Conservation (phyloP, 257 asterid species). For the Coffea canephora region DNA sequence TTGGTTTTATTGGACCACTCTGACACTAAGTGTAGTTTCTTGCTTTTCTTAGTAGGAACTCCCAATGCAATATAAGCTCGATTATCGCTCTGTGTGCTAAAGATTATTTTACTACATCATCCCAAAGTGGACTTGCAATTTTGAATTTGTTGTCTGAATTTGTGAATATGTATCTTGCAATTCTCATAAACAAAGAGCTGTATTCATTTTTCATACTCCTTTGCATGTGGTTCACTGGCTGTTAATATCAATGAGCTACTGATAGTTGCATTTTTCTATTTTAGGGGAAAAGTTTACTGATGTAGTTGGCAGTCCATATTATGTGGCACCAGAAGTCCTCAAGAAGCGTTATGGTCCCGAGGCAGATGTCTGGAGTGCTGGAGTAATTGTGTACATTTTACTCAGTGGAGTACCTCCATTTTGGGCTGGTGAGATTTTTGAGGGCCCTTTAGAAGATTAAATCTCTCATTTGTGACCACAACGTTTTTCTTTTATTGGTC, state of each 20-base stretch:
- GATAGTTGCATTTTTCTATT: constrained; percentile 6
- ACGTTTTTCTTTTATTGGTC: neutral
- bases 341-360: constrained; percentile 83
- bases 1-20: neutral
- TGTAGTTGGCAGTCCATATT: constrained; percentile 96
- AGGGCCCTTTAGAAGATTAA: neutral
- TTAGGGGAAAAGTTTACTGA: constrained; percentile 77
- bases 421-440: constrained; percentile 76
- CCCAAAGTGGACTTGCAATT: neutral
- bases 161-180: neutral
- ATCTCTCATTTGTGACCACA: neutral
- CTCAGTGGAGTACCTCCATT: constrained; percentile 97
- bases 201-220: neutral
- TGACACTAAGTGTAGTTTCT: neutral
- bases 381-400: constrained; percentile 88
- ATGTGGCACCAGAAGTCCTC: constrained; percentile 97
- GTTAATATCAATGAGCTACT: neutral
- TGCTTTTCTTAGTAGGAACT: neutral
- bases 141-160: neutral
- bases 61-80: neutral
- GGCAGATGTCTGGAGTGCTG: constrained; percentile 98
- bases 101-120: neutral
- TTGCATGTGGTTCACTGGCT: neutral
- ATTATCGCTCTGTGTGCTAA: neutral
- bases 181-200: neutral